Conservation (phyloP, 1,284 basidiomycete genomes). For the Cutaneotrichosporon sp. region DNA sequence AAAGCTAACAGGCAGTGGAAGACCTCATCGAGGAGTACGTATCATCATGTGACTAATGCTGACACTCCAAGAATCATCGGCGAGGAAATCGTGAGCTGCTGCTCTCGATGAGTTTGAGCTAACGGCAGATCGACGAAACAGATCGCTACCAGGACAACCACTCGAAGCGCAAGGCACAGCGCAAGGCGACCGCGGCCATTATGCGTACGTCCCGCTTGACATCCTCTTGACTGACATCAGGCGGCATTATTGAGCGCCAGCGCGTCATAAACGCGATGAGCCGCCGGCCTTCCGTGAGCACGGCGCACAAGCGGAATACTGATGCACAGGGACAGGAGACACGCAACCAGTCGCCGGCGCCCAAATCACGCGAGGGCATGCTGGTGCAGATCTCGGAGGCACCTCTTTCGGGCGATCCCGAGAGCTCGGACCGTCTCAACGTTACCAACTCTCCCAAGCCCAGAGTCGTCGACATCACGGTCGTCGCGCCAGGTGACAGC, state of each 20-base stretch:
- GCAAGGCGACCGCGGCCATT: conserved; percentile 65
- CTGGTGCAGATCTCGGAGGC: conserved; percentile 7
- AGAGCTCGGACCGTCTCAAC: background rate
- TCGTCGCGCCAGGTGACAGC: background rate
- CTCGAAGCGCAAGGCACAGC: conserved; percentile 64
- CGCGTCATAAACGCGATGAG: conserved; percentile 39
- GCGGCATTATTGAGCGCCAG: conserved; percentile 50
- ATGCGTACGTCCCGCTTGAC: conserved; percentile 55
- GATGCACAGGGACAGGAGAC: background rate
- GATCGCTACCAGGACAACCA: conserved; percentile 81
- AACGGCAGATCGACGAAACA: conserved; percentile 72
- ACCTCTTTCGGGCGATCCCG: conserved; percentile 1
- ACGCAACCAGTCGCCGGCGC: background rate
- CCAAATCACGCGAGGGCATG: conserved; percentile 7
- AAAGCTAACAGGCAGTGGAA: conserved; percentile 34
- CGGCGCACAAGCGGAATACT: background rate
- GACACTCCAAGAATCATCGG: conserved; percentile 47
- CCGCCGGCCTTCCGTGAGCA: conserved; percentile 36
- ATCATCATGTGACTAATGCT: background rate
- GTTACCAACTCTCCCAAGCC: background rate
- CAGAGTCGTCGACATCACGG: background rate
- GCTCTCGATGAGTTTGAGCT: background rate
- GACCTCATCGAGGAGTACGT: conserved; percentile 48
- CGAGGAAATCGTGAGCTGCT: conserved; percentile 45
- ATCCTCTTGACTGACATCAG: conserved; percentile 17